phyloP scores from a whole-genome alignment of 2,329 filamentous ascomycete genomes.

The Xylaria multiplex region DNA sequence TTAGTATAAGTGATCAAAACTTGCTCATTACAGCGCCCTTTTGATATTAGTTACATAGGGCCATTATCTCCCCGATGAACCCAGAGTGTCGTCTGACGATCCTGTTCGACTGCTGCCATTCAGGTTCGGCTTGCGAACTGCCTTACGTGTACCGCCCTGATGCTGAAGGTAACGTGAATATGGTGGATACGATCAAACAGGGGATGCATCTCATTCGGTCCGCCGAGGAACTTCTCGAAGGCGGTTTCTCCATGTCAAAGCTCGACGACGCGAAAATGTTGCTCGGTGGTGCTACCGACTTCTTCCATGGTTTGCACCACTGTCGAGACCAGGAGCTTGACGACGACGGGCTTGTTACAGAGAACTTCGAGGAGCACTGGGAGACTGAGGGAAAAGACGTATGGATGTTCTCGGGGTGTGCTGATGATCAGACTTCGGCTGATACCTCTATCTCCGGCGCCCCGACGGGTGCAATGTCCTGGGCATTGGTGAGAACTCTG shows the following conservation, averaged over 20 bases:
- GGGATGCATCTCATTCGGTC: conserved; percentile 61
- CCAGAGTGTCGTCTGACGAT: conserved; percentile 63
- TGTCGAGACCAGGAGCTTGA: conserved; percentile 54
- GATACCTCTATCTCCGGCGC: conserved; percentile 52
- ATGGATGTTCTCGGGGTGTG: conserved; percentile 56
- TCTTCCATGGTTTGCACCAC: conserved; percentile 63
- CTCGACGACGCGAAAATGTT: conserved; percentile 62
- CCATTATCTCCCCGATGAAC: conserved; percentile 62
- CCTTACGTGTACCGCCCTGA: conserved; percentile 68
- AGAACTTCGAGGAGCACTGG: conserved; percentile 57
- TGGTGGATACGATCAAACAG: conserved; percentile 64
- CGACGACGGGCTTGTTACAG: conserved; percentile 55
- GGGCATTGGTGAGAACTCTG: conserved; percentile 51
- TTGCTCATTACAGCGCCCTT: conserved; percentile 3
- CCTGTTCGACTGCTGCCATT: conserved; percentile 71
- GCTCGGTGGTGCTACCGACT: conserved; percentile 62
- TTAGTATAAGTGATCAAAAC: conserved; percentile 1
- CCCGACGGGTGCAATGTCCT: conserved; percentile 54
- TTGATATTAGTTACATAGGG: conserved; percentile 55
- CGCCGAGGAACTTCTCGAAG: conserved; percentile 60
- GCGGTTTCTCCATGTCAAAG: conserved; percentile 58
- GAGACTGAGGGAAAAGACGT: conserved; percentile 53
- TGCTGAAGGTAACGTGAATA: conserved; percentile 63
- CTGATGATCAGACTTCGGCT: conserved; percentile 53
- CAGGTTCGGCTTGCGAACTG: conserved; percentile 67